Conservation (phyloP, 495 filamentous ascomycete species). For the Trichoderma virens region DNA sequence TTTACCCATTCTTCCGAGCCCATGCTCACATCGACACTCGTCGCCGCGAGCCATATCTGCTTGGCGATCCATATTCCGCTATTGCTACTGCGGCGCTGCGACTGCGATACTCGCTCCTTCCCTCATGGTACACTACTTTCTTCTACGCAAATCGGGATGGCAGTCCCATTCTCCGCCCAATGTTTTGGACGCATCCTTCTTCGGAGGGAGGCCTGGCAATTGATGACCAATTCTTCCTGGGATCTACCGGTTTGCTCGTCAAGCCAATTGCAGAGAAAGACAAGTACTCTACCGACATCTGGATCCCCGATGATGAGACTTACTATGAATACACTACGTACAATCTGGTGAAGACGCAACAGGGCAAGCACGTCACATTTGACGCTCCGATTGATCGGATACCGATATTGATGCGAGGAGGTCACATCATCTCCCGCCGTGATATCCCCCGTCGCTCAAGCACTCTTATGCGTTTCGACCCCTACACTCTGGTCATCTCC, state of each 20-base stretch:
- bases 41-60: constrained; percentile 86
- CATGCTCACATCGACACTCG: constrained; percentile 96
- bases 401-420: constrained; percentile 83
- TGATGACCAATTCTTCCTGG: constrained; percentile 91
- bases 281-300: constrained; percentile 65
- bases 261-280: constrained; percentile 80
- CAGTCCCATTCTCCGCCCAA: constrained; percentile 78
- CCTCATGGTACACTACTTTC: constrained; percentile 96
- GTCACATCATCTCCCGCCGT: constrained; percentile 83
- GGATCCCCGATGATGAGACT: constrained; percentile 73
- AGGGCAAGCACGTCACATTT: constrained; percentile 58
- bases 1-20: constrained; percentile 98
- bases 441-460: constrained; percentile 79
- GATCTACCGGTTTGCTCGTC: constrained; percentile 72
- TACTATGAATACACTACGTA: constrained; percentile 96
- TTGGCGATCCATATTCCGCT: constrained; percentile 71
- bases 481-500: constrained; percentile 81
- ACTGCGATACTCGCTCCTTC: constrained; percentile 80
- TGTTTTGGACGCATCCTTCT: constrained; percentile 84
- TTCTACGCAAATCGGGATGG: constrained; percentile 76
- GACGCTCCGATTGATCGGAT: constrained; percentile 75
- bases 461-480: constrained; percentile 86
- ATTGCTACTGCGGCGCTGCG: constrained; percentile 86
- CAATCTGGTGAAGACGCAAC: constrained; percentile 56
- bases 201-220: constrained; percentile 80